Percentiles rank a stretch among this genome's conserved stretches.
These are phyloP conservation scores for Rhodotorula babjevae DNA, from an alignment of 768 basidiomycete genomes.

Conservation along the genomic window DNA sequence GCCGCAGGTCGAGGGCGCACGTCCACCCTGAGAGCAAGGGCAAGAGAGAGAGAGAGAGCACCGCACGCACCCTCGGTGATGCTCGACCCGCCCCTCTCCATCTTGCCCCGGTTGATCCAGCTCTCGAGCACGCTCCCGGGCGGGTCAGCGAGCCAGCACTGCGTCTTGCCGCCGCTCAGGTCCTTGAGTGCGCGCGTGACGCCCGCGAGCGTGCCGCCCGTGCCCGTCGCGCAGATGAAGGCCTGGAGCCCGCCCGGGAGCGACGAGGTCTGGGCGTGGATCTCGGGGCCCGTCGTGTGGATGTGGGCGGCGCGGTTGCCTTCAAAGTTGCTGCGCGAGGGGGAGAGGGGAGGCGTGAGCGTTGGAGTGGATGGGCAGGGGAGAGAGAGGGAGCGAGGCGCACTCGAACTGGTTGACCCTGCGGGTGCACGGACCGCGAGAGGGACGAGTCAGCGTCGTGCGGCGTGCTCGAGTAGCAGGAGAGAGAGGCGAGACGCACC, in stretches of 20 bases:
- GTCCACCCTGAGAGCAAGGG: too few relatives aligned
- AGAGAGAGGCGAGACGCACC: conserved; percentile 54
- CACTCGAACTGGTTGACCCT: conserved; percentile 68
- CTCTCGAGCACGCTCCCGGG: conserved; percentile 88
- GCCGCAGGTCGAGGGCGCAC: too few relatives aligned
- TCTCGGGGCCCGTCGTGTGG: conserved; percentile 86
- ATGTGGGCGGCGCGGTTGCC: conserved; percentile 80
- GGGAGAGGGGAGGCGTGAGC: neutral
- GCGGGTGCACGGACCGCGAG: neutral
- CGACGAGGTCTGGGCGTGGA: conserved; percentile 74
- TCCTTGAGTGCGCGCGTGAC: conserved; percentile 78
- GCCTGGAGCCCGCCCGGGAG: conserved; percentile 64
- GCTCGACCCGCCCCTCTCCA: conserved; percentile 74
- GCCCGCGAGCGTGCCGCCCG: conserved; percentile 92
- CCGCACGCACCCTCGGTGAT: conserved; percentile 73
- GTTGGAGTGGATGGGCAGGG: neutral
- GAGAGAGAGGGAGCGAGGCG: neutral
- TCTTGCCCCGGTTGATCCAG: conserved; percentile 68
- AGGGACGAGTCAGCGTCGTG: neutral
- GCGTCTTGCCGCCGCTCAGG: conserved; percentile 67
- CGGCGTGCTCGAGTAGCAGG: neutral
- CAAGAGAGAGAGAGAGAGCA: neutral
- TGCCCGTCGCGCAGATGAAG: conserved; percentile 93
- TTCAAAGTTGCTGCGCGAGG: conserved; percentile 50
- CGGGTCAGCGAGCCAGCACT: conserved; percentile 93